Base-by-base conservation (phyloP, 169 alveolate species). In the Eimeria falciformis region DNA sequence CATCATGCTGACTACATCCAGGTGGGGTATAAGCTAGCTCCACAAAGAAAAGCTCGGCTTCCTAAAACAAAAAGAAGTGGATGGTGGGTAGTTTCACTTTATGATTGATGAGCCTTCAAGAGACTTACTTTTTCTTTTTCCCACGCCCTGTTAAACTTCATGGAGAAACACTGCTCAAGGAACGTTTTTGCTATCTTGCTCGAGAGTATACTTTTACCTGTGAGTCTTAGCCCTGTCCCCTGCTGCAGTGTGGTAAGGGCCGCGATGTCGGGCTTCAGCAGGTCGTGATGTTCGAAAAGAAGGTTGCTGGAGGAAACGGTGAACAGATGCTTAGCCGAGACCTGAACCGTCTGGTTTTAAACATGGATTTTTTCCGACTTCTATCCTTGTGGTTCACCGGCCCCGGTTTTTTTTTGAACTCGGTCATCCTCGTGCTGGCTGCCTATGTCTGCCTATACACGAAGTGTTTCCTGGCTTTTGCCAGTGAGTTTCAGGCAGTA, bases 171-270 rank as follows among this genome's bases (percentile, higher is more conserved):
- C 40, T 33, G 40, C 40, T 1, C 40, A 2, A 33, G 40, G 40
- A 33, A 33, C 2, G 40, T 33, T 33, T 33, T 33, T 33, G 40
- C 40, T 33, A 33, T 33, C 40, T 33, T 33, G 40, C 40, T 33
- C 40, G 40, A 33, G 40, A 33, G 40, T 33, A 33, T 33, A 33
- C 40, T 33, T 33, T 33, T 2, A 33, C 40, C 40, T 33, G 40
- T 33, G 4, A 33, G 4, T 33, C 4, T 33, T 33, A 33, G 40
- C 40, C 40, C 40, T 33, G 40, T 33, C 40, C 40, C 40, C 2
- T 33, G 73, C 21, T 89, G 89, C 83, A 89, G 93, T 89, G 93
- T 47, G 94, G 94, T 29, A 91, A 91, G 79, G 94, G 94, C 21
- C 94, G 94, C 6, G 94, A 91, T 65, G 86, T 77, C 43, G 91